Conservation (phyloP, 768 basidiomycete genomes). For the Porpolomopsis calyptriformis region DNA sequence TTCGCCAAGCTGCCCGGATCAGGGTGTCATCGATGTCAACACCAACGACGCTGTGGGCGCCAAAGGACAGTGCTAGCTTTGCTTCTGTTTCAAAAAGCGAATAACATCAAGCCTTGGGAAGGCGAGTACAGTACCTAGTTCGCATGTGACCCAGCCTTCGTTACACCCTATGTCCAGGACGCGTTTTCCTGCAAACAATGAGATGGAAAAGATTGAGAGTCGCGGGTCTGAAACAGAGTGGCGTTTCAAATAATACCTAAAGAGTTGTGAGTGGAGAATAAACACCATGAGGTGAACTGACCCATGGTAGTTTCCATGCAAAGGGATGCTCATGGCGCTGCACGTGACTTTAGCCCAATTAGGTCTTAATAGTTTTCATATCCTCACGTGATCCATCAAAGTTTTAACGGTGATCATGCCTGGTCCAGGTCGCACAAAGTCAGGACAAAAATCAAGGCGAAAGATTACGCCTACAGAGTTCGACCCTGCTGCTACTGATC, state of each 20-base stretch:
- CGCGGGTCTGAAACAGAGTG: conserved; percentile 52
- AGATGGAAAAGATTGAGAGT: conserved; percentile 45
- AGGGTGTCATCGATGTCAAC: conserved; percentile 79
- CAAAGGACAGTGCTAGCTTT: conserved; percentile 48
- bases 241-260: conserved; percentile 71
- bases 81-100: neutral
- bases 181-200: conserved; percentile 41
- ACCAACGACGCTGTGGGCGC: conserved; percentile 59
- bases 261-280: conserved; percentile 5
- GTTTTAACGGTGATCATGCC: too few species aligned
- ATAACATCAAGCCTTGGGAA: neutral
- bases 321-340: conserved; percentile 19
- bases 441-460: conserved; percentile 10
- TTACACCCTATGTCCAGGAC: conserved; percentile 86
- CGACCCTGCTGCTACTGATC: conserved; percentile 10
- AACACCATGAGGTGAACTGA: conserved; percentile 17
- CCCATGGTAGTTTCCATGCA: conserved; percentile 71
- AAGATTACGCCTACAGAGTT: neutral
- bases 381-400: too few species aligned
- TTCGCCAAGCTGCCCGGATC: conserved; percentile 66
- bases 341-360: too few species aligned
- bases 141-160: conserved; percentile 75
- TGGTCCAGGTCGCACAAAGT: conserved; percentile 19
- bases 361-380: too few species aligned
- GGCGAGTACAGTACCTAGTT: conserved; percentile 61